Evolutionary conservation across 176 grass and related monocot species (phyloP).

Genomic region (Lolium perenne): DNA sequence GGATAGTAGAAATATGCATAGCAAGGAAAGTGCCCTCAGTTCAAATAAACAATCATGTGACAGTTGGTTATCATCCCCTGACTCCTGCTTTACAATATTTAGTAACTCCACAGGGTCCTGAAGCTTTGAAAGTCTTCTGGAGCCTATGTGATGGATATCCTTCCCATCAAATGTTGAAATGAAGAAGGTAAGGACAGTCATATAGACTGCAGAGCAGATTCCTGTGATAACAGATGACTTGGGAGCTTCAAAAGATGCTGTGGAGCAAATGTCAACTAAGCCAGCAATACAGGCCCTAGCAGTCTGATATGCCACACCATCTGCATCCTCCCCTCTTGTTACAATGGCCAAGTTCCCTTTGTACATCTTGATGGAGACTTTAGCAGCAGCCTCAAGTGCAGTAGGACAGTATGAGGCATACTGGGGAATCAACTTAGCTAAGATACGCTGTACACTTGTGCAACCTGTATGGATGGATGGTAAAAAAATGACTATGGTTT

Average conservation of each 20-base stretch:
- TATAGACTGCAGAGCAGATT: slow-evolving; percentile 82
- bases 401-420: slow-evolving; percentile 85
- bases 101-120: slow-evolving; percentile 63
- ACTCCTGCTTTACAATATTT: slow-evolving; percentile 63
- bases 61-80: slow-evolving; percentile 45
- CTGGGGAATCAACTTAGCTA: slow-evolving; percentile 88
- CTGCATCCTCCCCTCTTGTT: slow-evolving; percentile 59
- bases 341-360: slow-evolving; percentile 75
- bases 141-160: slow-evolving; percentile 71
- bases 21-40: slow-evolving; percentile 70
- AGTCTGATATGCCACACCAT: slow-evolving; percentile 65
- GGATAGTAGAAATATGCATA: slow-evolving; percentile 83
- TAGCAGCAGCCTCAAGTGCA: slow-evolving; percentile 83
- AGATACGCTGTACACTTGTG: slow-evolving; percentile 68
- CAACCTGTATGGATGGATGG: slow-evolving; percentile 59
- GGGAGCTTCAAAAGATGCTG: slow-evolving; percentile 75
- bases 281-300: slow-evolving; percentile 80
- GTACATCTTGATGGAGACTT: slow-evolving; percentile 92
- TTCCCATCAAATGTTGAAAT: slow-evolving; percentile 88
- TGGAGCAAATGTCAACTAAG: slow-evolving; percentile 80
- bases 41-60: slow-evolving; percentile 66
- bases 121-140: slow-evolving; percentile 55
- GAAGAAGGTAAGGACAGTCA: slow-evolving; percentile 75
- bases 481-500: slow-evolving; percentile 39
- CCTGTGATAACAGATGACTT: slow-evolving; percentile 81